phyloP scores from a whole-genome alignment of 2,329 filamentous ascomycete species.

The Pseudopyricularia cyperi region DNA sequence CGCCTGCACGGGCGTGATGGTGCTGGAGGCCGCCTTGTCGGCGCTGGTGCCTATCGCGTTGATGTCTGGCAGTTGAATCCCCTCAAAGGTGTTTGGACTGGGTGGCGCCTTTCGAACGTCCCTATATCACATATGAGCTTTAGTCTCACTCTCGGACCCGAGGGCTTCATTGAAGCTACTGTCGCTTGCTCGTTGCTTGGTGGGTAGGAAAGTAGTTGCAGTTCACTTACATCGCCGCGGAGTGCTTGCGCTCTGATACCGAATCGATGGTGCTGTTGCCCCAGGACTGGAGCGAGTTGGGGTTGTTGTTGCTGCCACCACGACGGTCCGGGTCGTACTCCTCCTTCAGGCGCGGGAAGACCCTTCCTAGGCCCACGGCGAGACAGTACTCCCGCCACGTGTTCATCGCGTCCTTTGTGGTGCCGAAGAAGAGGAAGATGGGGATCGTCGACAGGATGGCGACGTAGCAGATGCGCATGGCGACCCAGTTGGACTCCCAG shows the following conservation, averaged over 20 bases:
- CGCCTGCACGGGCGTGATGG: not conserved
- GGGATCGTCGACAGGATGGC: conserved; percentile 30
- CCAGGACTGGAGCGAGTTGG: conserved; percentile 1
- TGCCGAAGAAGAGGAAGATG: conserved; percentile 42
- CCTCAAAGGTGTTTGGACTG: not conserved
- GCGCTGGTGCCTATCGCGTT: not conserved
- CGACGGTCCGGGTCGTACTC: conserved; percentile 14
- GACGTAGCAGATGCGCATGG: conserved; percentile 35
- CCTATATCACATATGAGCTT: too few species aligned
- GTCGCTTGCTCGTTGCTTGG: too few species aligned
- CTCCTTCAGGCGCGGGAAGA: conserved; percentile 27
- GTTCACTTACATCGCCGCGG: not conserved
- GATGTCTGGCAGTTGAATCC: not conserved
- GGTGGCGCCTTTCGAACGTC: not conserved
- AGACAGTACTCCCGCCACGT: conserved; percentile 29
- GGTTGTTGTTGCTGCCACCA: not conserved
- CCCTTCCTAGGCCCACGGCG: conserved; percentile 24
- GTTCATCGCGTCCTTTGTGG: conserved; percentile 38
- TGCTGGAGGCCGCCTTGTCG: too few species aligned
- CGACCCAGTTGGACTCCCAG: conserved; percentile 21
- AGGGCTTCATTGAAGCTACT: too few species aligned
- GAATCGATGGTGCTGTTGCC: not conserved
- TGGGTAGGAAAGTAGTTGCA: too few species aligned
- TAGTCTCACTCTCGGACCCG: too few species aligned
- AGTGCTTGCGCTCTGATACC: not conserved